A percentile compares a stretch with the other conserved stretches of the same genome.
Evolutionary conservation across 345 rosid species (phyloP).

Genomic region (Anacardium occidentale): DNA sequence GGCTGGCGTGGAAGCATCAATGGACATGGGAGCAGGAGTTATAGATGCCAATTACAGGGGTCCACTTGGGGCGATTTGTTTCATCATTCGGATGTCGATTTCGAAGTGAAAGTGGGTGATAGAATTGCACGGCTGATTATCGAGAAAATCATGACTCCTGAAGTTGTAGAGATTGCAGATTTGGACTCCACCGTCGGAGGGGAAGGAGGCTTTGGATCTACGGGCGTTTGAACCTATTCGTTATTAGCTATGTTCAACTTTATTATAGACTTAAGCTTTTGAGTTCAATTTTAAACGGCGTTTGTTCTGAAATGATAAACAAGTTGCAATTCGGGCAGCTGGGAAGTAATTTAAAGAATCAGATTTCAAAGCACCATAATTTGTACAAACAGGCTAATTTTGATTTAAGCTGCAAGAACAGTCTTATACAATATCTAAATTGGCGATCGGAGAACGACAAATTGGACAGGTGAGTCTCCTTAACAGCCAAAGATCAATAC

Average conservation of each 20-base stretch:
- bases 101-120: constrained; percentile 63
- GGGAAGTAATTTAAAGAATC: not conserved
- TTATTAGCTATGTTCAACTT: not conserved
- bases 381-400: not conserved
- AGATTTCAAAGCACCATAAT: not conserved
- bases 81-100: constrained; percentile 61
- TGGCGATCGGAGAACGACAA: constrained; percentile 32
- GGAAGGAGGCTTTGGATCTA: constrained; percentile 80
- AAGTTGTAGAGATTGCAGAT: constrained; percentile 68
- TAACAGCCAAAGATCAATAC: constrained; percentile 34
- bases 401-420: not conserved
- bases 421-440: not conserved
- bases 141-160: constrained; percentile 67
- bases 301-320: too few relatives aligned
- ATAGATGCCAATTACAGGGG: constrained; percentile 81
- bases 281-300: too few relatives aligned
- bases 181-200: constrained; percentile 68
- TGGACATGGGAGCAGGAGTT: constrained; percentile 81
- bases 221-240: constrained; percentile 44
- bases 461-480: constrained; percentile 32
- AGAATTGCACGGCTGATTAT: constrained; percentile 69
- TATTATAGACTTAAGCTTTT: too few relatives aligned
- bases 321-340: not conserved
- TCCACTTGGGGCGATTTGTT: constrained; percentile 75
- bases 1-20: constrained; percentile 74